Conservation (phyloP, 331 rosid genomes). For the Prunus yedoensis region DNA sequence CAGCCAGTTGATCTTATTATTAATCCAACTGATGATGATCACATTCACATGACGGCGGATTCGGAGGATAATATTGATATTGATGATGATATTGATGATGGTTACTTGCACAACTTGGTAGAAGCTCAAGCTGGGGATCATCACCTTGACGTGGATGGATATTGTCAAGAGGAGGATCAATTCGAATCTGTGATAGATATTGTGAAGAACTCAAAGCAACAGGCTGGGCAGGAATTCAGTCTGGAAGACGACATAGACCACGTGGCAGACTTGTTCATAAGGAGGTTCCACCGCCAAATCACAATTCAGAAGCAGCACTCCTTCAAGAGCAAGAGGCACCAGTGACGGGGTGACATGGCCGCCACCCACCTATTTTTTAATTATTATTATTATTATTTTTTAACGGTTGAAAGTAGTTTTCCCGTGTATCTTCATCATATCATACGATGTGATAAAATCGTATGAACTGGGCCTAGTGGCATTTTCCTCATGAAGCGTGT, state of each 20-base stretch:
- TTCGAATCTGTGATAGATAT: constrained; percentile 51
- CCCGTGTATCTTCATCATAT: too few species aligned
- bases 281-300: constrained; percentile 46
- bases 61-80: not conserved
- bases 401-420: too few species aligned
- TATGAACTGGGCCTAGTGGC: too few species aligned
- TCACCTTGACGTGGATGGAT: not conserved
- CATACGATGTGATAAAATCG: too few species aligned
- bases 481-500: too few species aligned
- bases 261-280: constrained; percentile 60
- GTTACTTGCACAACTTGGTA: not conserved
- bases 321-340: not conserved
- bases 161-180: constrained; percentile 24
- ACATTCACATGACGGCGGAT: not conserved
- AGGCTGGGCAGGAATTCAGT: constrained; percentile 56
- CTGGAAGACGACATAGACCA: constrained; percentile 65
- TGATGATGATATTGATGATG: not conserved
- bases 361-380: too few species aligned
- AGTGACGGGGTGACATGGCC: not conserved
- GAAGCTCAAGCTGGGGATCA: too few species aligned
- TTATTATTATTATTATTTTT: too few species aligned
- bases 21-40: not conserved
- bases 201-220: constrained; percentile 62
- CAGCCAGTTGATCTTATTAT: not conserved
- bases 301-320: constrained; percentile 52